phyloP scores from a whole-genome alignment of 345 rosid genomes.

The Pugionium dolabratum region DNA sequence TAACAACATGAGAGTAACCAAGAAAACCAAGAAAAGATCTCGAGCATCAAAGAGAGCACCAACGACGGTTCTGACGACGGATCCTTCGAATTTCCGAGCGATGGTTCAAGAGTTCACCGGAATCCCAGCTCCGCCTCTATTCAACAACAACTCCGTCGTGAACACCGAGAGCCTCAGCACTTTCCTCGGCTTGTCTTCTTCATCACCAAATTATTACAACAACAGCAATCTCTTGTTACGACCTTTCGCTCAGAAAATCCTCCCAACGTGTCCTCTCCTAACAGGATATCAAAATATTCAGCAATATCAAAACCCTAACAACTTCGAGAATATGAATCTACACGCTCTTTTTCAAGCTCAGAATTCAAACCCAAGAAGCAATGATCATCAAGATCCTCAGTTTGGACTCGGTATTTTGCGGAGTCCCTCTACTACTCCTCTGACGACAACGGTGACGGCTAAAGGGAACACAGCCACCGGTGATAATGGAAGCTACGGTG shows the following conservation, averaged over 20 bases:
- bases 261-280: conserved; percentile 41
- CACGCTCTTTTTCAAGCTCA: conserved; percentile 64
- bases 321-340: conserved; percentile 55
- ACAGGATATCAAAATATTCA: conserved; percentile 31
- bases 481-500: conserved; percentile 41
- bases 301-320: conserved; percentile 37
- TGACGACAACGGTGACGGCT: conserved; percentile 25
- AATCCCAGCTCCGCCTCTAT: conserved; percentile 79
- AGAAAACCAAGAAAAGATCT: conserved; percentile 84
- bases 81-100: conserved; percentile 87
- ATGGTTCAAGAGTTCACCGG: conserved; percentile 99
- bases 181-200: conserved; percentile 57
- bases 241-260: conserved; percentile 56
- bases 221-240: conserved; percentile 52
- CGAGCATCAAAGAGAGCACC: conserved; percentile 94
- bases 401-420: conserved; percentile 50
- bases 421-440: conserved; percentile 49
- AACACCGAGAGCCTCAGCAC: conserved; percentile 57
- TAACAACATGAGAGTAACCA: conserved; percentile 35
- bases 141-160: conserved; percentile 60
- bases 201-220: conserved; percentile 41
- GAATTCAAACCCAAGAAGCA: conserved; percentile 42
- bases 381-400: conserved; percentile 32
- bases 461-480: conserved; percentile 32
- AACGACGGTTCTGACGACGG: conserved; percentile 86